Evolutionary conservation across 202 grass and related monocot genomes (phyloP).

Genomic region (Elaeis oleifera): DNA sequence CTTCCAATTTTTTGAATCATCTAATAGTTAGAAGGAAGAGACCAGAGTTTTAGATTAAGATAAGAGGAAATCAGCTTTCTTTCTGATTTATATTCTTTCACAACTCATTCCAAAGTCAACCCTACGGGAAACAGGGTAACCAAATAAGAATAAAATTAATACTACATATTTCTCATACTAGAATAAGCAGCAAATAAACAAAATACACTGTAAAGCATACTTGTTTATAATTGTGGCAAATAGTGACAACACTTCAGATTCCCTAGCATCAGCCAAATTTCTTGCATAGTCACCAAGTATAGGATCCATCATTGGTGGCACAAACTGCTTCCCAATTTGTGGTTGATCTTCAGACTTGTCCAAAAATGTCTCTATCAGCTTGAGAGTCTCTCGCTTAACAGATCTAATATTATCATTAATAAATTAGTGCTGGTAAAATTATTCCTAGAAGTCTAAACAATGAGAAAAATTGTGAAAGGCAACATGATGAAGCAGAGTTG

Average conservation of each 20-base stretch:
- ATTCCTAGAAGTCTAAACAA: too few species aligned
- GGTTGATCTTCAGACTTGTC: slow-evolving; percentile 97
- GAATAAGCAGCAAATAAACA: background rate
- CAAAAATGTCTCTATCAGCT: slow-evolving; percentile 96
- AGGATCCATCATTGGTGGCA: slow-evolving; percentile 99
- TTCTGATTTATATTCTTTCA: too few species aligned
- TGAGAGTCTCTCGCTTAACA: slow-evolving; percentile 93
- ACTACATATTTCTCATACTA: background rate
- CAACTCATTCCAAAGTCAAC: too few species aligned
- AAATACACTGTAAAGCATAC: slow-evolving; percentile 25
- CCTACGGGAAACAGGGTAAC: too few species aligned
- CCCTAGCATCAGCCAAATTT: slow-evolving; percentile 98
- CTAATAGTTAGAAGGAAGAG: too few species aligned
- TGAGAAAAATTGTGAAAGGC: too few species aligned
- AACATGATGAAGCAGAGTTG: background rate
- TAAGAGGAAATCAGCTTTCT: too few species aligned
- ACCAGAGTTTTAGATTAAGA: too few species aligned
- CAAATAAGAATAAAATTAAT: background rate
- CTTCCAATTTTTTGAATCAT: too few species aligned
- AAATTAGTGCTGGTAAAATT: background rate
- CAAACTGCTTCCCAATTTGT: slow-evolving; percentile 93
- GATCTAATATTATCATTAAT: slow-evolving; percentile 44
- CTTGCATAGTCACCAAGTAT: slow-evolving; percentile 90
- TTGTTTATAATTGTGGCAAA: slow-evolving; percentile 99
- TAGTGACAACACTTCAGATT: slow-evolving; percentile 95